phyloP scores from a whole-genome alignment of 768 basidiomycete genomes.

The Lyophyllum shimeji region DNA sequence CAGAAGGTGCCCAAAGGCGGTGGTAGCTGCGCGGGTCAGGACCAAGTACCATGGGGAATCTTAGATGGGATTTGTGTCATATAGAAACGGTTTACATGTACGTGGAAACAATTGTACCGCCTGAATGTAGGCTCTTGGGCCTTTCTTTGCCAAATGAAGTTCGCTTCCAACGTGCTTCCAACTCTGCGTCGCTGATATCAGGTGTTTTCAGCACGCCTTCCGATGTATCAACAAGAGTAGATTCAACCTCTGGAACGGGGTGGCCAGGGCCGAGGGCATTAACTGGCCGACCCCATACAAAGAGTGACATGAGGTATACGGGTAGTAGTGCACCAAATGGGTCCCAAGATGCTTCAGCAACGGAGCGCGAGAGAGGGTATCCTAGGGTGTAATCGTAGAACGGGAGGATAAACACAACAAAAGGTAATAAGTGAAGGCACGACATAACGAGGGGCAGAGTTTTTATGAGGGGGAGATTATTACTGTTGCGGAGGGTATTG shows the following conservation, averaged over 20 bases:
- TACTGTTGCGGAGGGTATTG: slow-evolving; percentile 7
- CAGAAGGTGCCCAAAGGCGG: slow-evolving; percentile 50
- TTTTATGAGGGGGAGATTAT: slow-evolving; percentile 12
- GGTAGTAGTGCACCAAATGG: slow-evolving; percentile 11
- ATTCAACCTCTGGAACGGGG: not conserved
- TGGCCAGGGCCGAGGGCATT: not conserved
- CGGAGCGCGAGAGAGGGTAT: slow-evolving; percentile 17
- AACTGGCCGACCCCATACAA: not conserved
- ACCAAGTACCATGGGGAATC: slow-evolving; percentile 34
- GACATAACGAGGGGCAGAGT: slow-evolving; percentile 12
- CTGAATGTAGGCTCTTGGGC: not conserved
- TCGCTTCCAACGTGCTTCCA: too few relatives aligned
- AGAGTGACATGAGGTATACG: slow-evolving; percentile 9
- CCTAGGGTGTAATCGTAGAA: slow-evolving; percentile 18
- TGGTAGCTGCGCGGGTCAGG: slow-evolving; percentile 49
- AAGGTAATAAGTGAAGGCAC: slow-evolving; percentile 25
- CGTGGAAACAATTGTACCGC: not conserved
- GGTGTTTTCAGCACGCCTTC: not conserved
- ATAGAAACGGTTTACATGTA: too few relatives aligned
- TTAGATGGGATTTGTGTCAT: not conserved
- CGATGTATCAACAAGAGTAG: not conserved
- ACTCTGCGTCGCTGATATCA: not conserved
- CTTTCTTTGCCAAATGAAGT: not conserved
- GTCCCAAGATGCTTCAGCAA: slow-evolving; percentile 15
- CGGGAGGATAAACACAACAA: slow-evolving; percentile 25